phyloP scores from a whole-genome alignment of 768 basidiomycete genomes.

The Chalciporus pseudorubinellus region DNA sequence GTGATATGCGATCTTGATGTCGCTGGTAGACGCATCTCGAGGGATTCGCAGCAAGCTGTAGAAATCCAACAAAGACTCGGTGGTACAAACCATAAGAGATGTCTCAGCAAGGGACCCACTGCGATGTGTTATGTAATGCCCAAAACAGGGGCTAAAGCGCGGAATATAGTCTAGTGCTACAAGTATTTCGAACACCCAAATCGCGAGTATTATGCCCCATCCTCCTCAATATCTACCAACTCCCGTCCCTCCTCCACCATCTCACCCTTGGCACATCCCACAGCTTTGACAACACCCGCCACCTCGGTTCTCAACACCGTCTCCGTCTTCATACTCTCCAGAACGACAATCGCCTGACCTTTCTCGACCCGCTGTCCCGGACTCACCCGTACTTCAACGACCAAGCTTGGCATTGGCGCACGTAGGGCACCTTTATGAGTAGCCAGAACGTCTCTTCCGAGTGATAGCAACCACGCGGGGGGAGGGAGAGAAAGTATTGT shows the following conservation, averaged over 20 bases:
- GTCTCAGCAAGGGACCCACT: no score
- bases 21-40: slow-evolving; percentile 44
- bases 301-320: slow-evolving; percentile 75
- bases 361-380: slow-evolving; percentile 76
- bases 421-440: slow-evolving; percentile 63
- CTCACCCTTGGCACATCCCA: slow-evolving; percentile 81
- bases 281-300: slow-evolving; percentile 64
- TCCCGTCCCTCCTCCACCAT: slow-evolving; percentile 89
- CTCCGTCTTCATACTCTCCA: slow-evolving; percentile 99
- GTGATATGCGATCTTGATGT: slow-evolving; percentile 73
- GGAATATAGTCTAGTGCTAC: no score
- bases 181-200: no score
- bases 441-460: slow-evolving; percentile 57
- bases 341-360: slow-evolving; percentile 76
- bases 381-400: slow-evolving; percentile 82
- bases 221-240: slow-evolving; percentile 64
- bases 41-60: slow-evolving; percentile 59
- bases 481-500: slow-evolving; percentile 65
- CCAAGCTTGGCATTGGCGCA: slow-evolving; percentile 91
- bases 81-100: not conserved
- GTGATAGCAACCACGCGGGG: slow-evolving; percentile 66
- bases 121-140: not conserved
- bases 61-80: slow-evolving; percentile 40
- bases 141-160: no score
- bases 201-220: slow-evolving; percentile 13